Conservation (phyloP, 1,284 basidiomycete genomes). For the Termitomyces sp. region DNA sequence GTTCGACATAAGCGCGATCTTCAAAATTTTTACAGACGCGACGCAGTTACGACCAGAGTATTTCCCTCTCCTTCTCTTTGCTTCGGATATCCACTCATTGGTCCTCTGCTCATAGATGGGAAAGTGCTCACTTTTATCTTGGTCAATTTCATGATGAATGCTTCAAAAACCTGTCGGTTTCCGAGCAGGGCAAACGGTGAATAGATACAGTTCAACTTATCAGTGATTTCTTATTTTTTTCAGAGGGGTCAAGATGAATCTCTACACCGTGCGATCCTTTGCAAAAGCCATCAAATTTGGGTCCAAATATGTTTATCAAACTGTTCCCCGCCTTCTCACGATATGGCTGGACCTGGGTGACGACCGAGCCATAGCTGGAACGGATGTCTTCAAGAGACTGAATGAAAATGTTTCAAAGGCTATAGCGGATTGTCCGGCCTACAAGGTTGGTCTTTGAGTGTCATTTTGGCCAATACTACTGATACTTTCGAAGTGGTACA, state of each 20-base stretch:
- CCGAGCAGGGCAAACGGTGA: constrained; percentile 51
- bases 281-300: constrained; percentile 75
- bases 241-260: constrained; percentile 57
- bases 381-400: constrained; percentile 48
- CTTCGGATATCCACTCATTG: constrained; percentile 11
- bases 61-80: constrained; percentile 17
- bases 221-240: constrained; percentile 4
- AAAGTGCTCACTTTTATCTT: constrained; percentile 81
- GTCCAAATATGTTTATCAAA: constrained; percentile 96
- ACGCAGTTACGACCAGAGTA: constrained; percentile 55
- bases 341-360: constrained; percentile 96
- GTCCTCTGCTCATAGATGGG: constrained; percentile 53
- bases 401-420: constrained; percentile 51
- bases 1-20: constrained; percentile 65
- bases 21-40: constrained; percentile 55
- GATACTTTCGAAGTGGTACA: constrained; percentile 71
- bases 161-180: constrained; percentile 46
- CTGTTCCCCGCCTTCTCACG: constrained; percentile 89
- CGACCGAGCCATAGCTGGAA: constrained; percentile 29
- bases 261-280: constrained; percentile 67
- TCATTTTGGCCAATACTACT: constrained; percentile 1
- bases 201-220: constrained; percentile 11
- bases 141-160: constrained; percentile 85
- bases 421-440: constrained; percentile 62
- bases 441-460: constrained; percentile 52